phyloP scores from a whole-genome alignment of 257 asterid species.

The Nicotiana benthamiana region DNA sequence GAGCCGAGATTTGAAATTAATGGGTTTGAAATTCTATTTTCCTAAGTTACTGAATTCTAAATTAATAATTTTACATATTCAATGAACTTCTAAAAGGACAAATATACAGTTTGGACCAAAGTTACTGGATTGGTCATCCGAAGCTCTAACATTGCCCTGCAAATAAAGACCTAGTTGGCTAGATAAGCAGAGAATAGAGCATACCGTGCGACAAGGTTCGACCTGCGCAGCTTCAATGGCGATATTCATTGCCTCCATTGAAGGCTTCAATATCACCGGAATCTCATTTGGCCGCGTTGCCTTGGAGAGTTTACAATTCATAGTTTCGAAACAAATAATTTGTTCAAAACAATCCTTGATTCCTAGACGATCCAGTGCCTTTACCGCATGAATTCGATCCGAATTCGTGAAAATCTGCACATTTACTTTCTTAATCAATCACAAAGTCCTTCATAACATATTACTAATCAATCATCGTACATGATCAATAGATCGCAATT shows the following conservation, averaged over 20 bases:
- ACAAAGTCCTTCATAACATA: neutral
- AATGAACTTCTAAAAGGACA: too few species aligned
- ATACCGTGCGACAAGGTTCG: slow-evolving; percentile 81
- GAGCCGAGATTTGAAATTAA: too few species aligned
- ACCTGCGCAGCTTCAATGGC: slow-evolving; percentile 55
- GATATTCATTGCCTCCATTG: slow-evolving; percentile 60
- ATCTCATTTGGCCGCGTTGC: slow-evolving; percentile 41
- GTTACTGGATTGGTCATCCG: too few species aligned
- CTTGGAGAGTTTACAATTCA: slow-evolving; percentile 51
- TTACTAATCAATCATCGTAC: neutral
- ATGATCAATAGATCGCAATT: neutral
- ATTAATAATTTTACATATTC: too few species aligned
- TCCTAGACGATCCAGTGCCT: slow-evolving; percentile 63
- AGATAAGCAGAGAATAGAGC: neutral
- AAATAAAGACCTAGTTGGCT: neutral
- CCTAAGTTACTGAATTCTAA: too few species aligned
- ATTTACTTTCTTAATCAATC: neutral
- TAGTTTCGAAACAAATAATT: slow-evolving; percentile 77
- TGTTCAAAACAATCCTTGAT: slow-evolving; percentile 66
- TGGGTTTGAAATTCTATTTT: too few species aligned
- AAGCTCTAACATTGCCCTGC: too few species aligned
- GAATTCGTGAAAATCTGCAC: slow-evolving; percentile 83
- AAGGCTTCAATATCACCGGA: slow-evolving; percentile 76
- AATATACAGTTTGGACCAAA: too few species aligned
- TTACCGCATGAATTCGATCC: slow-evolving; percentile 56